phyloP scores from a whole-genome alignment of 192 early-diverging fungal species.

The Backusella westeae region DNA sequence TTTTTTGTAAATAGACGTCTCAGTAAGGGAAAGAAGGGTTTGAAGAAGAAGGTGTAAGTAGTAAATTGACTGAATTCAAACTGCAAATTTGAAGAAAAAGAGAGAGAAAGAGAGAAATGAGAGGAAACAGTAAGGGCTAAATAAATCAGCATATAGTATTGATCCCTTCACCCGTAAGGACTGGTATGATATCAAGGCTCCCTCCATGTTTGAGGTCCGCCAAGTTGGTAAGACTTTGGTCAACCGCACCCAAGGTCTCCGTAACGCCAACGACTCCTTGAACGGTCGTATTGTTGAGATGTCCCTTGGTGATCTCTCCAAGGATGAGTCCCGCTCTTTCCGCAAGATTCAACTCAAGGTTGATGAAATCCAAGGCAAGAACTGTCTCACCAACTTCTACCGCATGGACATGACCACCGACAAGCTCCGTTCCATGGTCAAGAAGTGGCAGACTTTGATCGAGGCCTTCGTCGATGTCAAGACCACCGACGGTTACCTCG shows the following conservation, averaged over 20 bases:
- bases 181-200: conserved; percentile 99
- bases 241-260: conserved; percentile 99
- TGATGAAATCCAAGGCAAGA: conserved; percentile 97
- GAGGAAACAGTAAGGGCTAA: background rate
- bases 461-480: conserved; percentile 68
- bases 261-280: conserved; percentile 92
- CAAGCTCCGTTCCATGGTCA: conserved; percentile 99
- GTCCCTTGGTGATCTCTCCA: conserved; percentile 95
- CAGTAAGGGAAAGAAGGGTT: conserved; percentile 84
- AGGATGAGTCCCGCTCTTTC: conserved; percentile 88
- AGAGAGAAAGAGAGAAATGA: background rate
- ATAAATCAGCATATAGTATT: conserved; percentile 54
- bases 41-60: conserved; percentile 88
- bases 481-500: conserved; percentile 90
- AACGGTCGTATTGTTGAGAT: conserved; percentile 97
- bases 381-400: conserved; percentile 99
- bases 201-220: conserved; percentile 92
- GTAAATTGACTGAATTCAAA: conserved; percentile 21
- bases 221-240: conserved; percentile 99
- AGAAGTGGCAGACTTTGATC: conserved; percentile 99
- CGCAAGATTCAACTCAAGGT: conserved; percentile 96
- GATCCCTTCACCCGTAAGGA: conserved; percentile 99
- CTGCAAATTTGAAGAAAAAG: background rate
- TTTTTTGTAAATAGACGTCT: conserved; percentile 54
- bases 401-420: conserved; percentile 99